Conservation (phyloP, 345 rosid genomes). For the Clarkia xantiana region DNA sequence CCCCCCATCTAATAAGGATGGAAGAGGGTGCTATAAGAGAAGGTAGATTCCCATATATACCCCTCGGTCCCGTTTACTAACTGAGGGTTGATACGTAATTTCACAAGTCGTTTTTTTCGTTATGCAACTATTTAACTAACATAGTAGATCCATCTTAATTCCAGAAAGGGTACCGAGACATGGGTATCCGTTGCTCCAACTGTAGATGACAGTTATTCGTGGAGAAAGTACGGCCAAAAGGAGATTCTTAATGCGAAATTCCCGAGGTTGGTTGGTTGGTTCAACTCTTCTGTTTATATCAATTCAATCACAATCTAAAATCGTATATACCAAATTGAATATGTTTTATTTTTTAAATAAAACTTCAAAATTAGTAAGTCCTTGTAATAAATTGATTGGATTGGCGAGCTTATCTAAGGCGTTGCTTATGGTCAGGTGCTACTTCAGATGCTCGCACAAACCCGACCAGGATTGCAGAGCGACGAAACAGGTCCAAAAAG, state of each 20-base stretch:
- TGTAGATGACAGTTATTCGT: conserved; percentile 37
- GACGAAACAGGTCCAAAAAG: conserved; percentile 67
- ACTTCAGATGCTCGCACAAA: conserved; percentile 75
- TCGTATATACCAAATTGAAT: no score
- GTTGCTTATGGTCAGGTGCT: conserved; percentile 34
- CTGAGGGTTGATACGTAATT: no score
- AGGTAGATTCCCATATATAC: conserved; percentile 27
- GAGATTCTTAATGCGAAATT: conserved; percentile 45
- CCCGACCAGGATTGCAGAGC: conserved; percentile 55
- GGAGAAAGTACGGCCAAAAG: conserved; percentile 96
- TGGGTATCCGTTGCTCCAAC: conserved; percentile 18
- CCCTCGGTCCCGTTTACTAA: no score
- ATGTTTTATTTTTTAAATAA: no score
- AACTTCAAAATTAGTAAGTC: no score
- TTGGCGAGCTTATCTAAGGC: no score
- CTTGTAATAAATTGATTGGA: no score
- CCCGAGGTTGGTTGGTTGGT: conserved; percentile 62
- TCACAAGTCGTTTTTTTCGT: not conserved
- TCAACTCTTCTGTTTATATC: no score
- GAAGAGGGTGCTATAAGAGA: conserved; percentile 73
- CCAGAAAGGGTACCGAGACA: conserved; percentile 41
- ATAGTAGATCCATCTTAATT: not conserved
- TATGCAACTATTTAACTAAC: no score
- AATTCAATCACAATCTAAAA: no score
- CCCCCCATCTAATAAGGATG: conserved; percentile 21